These are phyloP conservation scores for Trichoderma reesei DNA, from an alignment of 495 filamentous ascomycete species.

Conservation along the genomic window DNA sequence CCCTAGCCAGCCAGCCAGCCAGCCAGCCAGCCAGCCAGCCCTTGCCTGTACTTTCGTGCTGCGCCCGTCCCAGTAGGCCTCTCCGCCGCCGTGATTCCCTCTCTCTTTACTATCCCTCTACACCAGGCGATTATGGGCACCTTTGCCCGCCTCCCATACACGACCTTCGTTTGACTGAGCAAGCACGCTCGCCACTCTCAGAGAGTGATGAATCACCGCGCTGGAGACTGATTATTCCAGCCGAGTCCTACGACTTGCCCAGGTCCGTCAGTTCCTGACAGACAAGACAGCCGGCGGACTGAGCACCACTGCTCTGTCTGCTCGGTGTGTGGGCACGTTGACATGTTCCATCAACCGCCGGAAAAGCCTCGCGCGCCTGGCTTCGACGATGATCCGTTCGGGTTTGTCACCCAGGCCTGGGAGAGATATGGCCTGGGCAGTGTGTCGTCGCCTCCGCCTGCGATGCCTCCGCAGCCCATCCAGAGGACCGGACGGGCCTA, in stretches of 20 bases:
- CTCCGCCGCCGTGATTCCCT: background rate
- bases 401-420: slow-evolving; percentile 2
- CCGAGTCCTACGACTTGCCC: slow-evolving; percentile 4
- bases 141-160: slow-evolving; percentile 4
- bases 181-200: slow-evolving; percentile 1
- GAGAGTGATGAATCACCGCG: slow-evolving; percentile 6
- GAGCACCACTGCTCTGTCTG: slow-evolving; percentile 7
- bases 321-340: slow-evolving; percentile 7
- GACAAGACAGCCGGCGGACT: slow-evolving; percentile 4
- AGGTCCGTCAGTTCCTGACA: slow-evolving; percentile 6
- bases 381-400: background rate
- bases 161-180: slow-evolving; percentile 1
- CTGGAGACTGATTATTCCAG: slow-evolving; percentile 8
- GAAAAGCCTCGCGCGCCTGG: slow-evolving; percentile 4
- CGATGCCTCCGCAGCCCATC: background rate
- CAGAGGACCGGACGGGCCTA: slow-evolving; percentile 1
- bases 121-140: slow-evolving; percentile 5
- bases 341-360: slow-evolving; percentile 6
- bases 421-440: background rate
- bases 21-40: background rate
- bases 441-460: background rate
- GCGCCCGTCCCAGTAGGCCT: background rate
- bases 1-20: background rate
- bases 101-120: background rate
- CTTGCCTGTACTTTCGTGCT: background rate